A percentile compares a stretch with the other conserved stretches of the same genome.
Conservation (phyloP, 208 protist species). For the Balamuthia mandrillaris region DNA sequence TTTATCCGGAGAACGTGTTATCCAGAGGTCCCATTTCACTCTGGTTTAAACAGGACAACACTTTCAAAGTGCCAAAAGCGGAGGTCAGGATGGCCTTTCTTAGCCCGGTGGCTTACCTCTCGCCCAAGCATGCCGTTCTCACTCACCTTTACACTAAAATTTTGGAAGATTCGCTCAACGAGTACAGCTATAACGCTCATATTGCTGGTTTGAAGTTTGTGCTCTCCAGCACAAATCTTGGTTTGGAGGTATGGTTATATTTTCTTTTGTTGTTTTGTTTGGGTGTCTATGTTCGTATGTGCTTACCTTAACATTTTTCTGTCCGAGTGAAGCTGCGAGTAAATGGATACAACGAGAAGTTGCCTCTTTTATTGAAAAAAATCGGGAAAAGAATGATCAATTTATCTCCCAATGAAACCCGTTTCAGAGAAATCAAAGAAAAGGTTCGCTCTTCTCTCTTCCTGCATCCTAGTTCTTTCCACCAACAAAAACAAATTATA, state of each 20-base stretch:
- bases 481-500: too few species aligned
- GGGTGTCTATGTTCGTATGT: neutral
- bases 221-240: slow-evolving; percentile 9
- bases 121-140: slow-evolving; percentile 37
- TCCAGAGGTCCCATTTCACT: neutral
- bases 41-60: slow-evolving; percentile 33
- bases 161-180: slow-evolving; percentile 45
- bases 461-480: too few species aligned
- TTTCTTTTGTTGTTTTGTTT: neutral
- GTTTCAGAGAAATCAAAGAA: slow-evolving; percentile 47
- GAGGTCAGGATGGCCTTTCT: neutral
- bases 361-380: slow-evolving; percentile 32
- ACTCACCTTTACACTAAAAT: slow-evolving; percentile 41
- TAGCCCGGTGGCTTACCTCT: neutral
- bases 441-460: slow-evolving; percentile 7
- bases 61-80: neutral
- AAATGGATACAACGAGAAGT: slow-evolving; percentile 42
- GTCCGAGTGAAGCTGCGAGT: neutral
- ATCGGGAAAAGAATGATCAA: slow-evolving; percentile 35
- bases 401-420: slow-evolving; percentile 14
- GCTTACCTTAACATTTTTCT: neutral
- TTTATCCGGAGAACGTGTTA: neutral
- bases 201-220: slow-evolving; percentile 39
- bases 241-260: slow-evolving; percentile 5
- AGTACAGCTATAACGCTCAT: slow-evolving; percentile 49